Evolutionary conservation across 805 yeast species (phyloP).

Genomic region (Saturnispora zaruensis): DNA sequence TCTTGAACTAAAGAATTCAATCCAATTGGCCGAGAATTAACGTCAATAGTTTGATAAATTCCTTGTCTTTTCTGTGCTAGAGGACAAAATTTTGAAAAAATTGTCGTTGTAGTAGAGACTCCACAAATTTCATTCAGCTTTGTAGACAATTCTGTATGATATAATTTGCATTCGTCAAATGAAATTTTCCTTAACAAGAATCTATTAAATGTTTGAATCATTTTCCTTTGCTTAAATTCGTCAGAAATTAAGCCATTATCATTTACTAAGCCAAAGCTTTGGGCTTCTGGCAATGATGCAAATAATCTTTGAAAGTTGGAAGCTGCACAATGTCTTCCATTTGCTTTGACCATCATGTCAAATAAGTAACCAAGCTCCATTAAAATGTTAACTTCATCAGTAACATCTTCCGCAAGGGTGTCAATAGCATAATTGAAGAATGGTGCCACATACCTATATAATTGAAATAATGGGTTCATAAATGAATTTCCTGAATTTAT

Average conservation of each 20-base stretch:
- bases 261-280: conserved; percentile 43
- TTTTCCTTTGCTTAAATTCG: conserved; percentile 34
- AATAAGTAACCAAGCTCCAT: conserved; percentile 82
- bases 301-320: conserved; percentile 63
- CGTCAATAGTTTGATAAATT: conserved; percentile 35
- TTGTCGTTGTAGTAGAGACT: conserved; percentile 34
- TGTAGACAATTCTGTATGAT: conserved; percentile 13
- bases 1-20: conserved; percentile 19
- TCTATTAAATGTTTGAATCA: conserved; percentile 47
- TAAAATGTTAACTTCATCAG: conserved; percentile 42
- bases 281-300: conserved; percentile 41
- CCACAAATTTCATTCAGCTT: conserved; percentile 31
- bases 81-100: conserved; percentile 34
- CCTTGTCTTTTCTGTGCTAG: conserved; percentile 29
- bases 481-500: conserved; percentile 73
- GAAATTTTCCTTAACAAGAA: conserved; percentile 48
- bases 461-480: conserved; percentile 69
- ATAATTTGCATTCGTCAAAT: conserved; percentile 38
- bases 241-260: conserved; percentile 38
- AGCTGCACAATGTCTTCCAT: conserved; percentile 71
- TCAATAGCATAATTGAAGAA: conserved; percentile 57
- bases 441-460: conserved; percentile 69
- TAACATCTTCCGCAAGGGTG: conserved; percentile 46
- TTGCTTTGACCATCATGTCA: conserved; percentile 83
- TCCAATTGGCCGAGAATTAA: conserved; percentile 31